Percentiles rank a stretch among this genome's conserved stretches.
Conservation (phyloP, 805 yeast species). For the Saturnispora ahearnii region DNA sequence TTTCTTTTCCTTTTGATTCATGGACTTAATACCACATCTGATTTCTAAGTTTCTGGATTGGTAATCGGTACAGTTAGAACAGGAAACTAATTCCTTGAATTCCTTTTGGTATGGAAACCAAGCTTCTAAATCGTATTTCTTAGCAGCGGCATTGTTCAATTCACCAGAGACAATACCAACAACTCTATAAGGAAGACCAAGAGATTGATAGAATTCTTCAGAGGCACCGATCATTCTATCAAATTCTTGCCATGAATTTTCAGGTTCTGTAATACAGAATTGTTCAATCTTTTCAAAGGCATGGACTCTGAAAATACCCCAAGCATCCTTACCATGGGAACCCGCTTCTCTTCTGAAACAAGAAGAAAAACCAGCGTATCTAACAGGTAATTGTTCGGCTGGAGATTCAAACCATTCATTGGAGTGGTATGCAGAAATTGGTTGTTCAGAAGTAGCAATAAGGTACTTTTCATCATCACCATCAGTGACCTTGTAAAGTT, state of each 20-base stretch:
- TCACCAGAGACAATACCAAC: slow-evolving; percentile 98
- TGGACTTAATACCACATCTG: slow-evolving; percentile 95
- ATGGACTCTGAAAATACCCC: slow-evolving; percentile 99
- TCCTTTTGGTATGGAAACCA: slow-evolving; percentile 99
- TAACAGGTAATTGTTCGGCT: slow-evolving; percentile 88
- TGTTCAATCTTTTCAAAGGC: slow-evolving; percentile 98
- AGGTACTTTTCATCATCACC: slow-evolving; percentile 97
- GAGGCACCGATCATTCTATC: slow-evolving; percentile 88
- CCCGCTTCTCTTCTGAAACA: slow-evolving; percentile 99
- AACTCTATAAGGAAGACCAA: slow-evolving; percentile 91
- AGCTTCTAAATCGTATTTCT: slow-evolving; percentile 97
- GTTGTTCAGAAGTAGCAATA: slow-evolving; percentile 98
- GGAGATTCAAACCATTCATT: slow-evolving; percentile 99
- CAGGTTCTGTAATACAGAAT: slow-evolving; percentile 93
- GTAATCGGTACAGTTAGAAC: slow-evolving; percentile 98
- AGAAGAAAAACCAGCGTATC: slow-evolving; percentile 96
- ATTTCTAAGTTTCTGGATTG: slow-evolving; percentile 98
- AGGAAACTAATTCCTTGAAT: slow-evolving; percentile 94
- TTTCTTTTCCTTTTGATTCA: slow-evolving; percentile 91
- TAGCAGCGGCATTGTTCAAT: slow-evolving; percentile 97
- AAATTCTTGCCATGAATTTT: slow-evolving; percentile 95
- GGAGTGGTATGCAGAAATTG: slow-evolving; percentile 95
- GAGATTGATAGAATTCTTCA: slow-evolving; percentile 87
- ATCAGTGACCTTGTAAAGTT: slow-evolving; percentile 90
- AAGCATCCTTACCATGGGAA: slow-evolving; percentile 97